A percentile compares a stretch with the other conserved stretches of the same genome.
phyloP scores from a whole-genome alignment of 768 basidiomycete species.

The Galerina marginata region DNA sequence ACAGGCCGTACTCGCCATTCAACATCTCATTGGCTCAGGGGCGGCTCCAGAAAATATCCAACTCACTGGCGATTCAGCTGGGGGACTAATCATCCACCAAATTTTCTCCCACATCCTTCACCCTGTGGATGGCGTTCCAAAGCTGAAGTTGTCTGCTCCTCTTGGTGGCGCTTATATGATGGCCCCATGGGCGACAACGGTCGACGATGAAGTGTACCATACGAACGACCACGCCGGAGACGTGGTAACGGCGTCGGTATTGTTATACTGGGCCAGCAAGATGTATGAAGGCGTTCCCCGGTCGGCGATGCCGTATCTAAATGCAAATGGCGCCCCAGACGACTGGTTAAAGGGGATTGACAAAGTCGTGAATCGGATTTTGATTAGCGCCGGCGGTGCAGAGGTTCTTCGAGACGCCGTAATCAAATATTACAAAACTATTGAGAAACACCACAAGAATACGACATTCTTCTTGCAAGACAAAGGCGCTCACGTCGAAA shows the following conservation, averaged over 20 bases:
- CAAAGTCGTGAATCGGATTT: conserved; percentile 25
- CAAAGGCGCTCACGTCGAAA: conserved; percentile 20
- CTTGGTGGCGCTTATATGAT: conserved; percentile 42
- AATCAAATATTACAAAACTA: conserved; percentile 13
- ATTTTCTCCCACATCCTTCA: conserved; percentile 43
- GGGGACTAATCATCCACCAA: conserved; percentile 42
- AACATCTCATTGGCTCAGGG: conserved; percentile 36
- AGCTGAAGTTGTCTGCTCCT: conserved; percentile 23
- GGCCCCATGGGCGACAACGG: conserved; percentile 44
- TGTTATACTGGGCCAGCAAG: conserved; percentile 3
- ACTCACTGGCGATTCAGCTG: conserved; percentile 46
- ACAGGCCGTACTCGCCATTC: conserved; percentile 34
- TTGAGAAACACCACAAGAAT: conserved; percentile 15
- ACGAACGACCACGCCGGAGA: conserved; percentile 5
- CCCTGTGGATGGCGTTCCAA: conserved; percentile 34
- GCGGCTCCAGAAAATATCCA: conserved; percentile 37
- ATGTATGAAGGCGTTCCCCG: conserved; percentile 5
- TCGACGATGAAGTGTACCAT: conserved; percentile 15
- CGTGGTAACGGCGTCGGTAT: background rate
- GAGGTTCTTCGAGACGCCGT: conserved; percentile 33
- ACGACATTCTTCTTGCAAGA: conserved; percentile 15
- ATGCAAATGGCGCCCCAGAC: conserved; percentile 25
- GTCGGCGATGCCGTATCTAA: conserved; percentile 14
- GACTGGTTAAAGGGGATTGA: conserved; percentile 34
- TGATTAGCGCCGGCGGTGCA: conserved; percentile 30